Evolutionary conservation across 805 yeast species (phyloP), one percentile per base, ranked within the genome.

Genomic region (Saturnispora quitensis): DNA sequence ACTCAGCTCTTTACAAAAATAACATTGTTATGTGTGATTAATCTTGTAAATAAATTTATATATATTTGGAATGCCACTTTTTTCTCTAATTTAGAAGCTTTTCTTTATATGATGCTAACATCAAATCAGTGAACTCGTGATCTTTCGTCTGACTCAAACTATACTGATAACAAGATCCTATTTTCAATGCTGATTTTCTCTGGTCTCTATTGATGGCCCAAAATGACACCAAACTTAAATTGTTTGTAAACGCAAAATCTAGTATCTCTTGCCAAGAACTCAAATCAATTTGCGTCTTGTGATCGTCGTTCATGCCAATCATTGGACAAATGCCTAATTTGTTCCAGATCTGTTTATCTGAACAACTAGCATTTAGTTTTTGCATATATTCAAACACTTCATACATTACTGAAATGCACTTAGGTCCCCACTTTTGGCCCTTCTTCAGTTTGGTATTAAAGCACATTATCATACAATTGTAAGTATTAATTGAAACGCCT

Each of bases 151-250:
- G 67, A 18, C 62, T 52, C 28, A 53, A 54, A 6, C 67, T 60
- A 50, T 52, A 57, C 2, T 58, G 53, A 45, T 62, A 56, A 4
- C 58, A 54, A 48, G 49, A 28, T 45, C 54, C 38, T 51, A 43
- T 17, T 45, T 47, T 44, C 25, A 46, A 22, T 2, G 20, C 31
- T 15, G 40, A 34, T 10, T 40, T 43, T n/a, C 17, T 54, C 50
- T 66, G 70, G 47, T 66, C 70, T 48, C 70, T 55, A 48, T 65
- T 66, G 20, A 66, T 50, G 7, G 70, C 66, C 70, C 70, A 66
- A 45, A 59, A 66, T 1, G 64, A 52, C 20, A 66, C 47, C 28
- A 61, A 40, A 3, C 68, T 69, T 9, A 66, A 48, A 3, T 55
- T 40, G 6, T 56, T 53, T 5, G 20, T 4, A 18, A 50, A 55